Base-by-base conservation (phyloP, 2,329 filamentous ascomycete species). In the Fusarium annulatum region DNA sequence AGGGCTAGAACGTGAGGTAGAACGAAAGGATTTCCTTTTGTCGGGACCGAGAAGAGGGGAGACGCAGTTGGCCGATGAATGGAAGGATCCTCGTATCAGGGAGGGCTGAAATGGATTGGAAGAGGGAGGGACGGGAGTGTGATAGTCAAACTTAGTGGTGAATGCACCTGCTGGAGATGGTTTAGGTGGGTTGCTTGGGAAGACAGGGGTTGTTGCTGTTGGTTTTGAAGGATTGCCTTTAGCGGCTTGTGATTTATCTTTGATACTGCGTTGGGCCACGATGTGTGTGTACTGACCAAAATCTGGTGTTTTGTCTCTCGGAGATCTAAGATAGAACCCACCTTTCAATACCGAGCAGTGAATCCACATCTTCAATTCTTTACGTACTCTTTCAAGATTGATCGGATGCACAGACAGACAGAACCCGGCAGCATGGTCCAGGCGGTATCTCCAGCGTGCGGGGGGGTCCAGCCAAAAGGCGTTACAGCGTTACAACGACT, bases 81-180 rank as follows among this genome's bases (percentile, higher is more conserved):
- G 42, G 42, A 36, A 58, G 57, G 30, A 18, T 41, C 28, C 33
- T 52, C 45, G 39, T 51, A 52, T 39, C 43, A 52, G 61, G 65
- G 67, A 52, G 61, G 65, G 67, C 65, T 69, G 52, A 64, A 64
- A 34, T 51, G 14, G 36, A 51, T 26, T 23, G 56, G 12, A 19
- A 51, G 19, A 28, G 41, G 66, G 67, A 65, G 62, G 55, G 48
- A 67, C 67, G 67, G 64, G 70, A 68, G 62, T 67, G 67, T 60
- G 67, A 53, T 67, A 33, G 55, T 49, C 41, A 74, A 71, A 61
- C 62, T 74, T 55, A 58, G 51, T 69, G 41, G 39, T 62, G 42
- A 72, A 52, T 69, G 59, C 71, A 73, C 71, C 71, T 72, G 48
- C 71, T 74, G 34, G 49, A 74, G 62, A 64, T 59, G 70, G 70